Base-by-base conservation (phyloP, 495 filamentous ascomycete genomes). In the Penicillium robsamsonii region DNA sequence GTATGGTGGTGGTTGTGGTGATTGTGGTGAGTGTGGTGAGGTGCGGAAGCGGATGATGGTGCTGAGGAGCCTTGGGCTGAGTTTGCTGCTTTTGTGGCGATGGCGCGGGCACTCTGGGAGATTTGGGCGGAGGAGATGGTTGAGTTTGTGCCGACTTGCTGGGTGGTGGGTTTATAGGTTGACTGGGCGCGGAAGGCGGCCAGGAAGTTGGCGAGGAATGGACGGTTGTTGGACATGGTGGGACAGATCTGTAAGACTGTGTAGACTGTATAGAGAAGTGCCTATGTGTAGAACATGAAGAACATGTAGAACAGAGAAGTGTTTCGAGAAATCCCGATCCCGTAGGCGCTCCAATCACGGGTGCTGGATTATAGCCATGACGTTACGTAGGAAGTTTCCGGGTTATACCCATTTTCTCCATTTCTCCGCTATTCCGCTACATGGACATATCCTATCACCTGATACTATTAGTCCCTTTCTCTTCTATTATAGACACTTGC, bases 191-290 rank as follows among this genome's bases (percentile, higher is more conserved):
- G 86, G 70, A 93, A 93, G 61, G 89, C 88, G 66, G 89, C 87
- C 59, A 95, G 83, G 80, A 95, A 90, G 77, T 88, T 91, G 53
- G 87, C 84, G 59, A 95, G 80, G 80, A 92, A 93, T 53, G 90
- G 88, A 38, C 89, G 79, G 76, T 93, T 91, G 55, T 87, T 90
- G 1, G 88, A 69, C 75, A 78, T 77, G 55, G 25, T 53, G 43
- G 22, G 44, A 24, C 30, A 37, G 25, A 22, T 22, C 22, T 22
- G 22, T 22, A 22, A 22, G 22, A 22, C 22, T 22, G 22, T 22
- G 2, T 22, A 22, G 22, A 22, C 22, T 37, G 35, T 38, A 15
- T 37, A 37, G 13, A 35, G 13, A n/a, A 1, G n/a, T 38, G 35
- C 17, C 3, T 17, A 38, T 13, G 9, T 10, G 12, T 38, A 17